These are phyloP conservation scores for Exserohilum rostratum DNA, from an alignment of 2,329 filamentous ascomycete genomes.

Conservation along the genomic window DNA sequence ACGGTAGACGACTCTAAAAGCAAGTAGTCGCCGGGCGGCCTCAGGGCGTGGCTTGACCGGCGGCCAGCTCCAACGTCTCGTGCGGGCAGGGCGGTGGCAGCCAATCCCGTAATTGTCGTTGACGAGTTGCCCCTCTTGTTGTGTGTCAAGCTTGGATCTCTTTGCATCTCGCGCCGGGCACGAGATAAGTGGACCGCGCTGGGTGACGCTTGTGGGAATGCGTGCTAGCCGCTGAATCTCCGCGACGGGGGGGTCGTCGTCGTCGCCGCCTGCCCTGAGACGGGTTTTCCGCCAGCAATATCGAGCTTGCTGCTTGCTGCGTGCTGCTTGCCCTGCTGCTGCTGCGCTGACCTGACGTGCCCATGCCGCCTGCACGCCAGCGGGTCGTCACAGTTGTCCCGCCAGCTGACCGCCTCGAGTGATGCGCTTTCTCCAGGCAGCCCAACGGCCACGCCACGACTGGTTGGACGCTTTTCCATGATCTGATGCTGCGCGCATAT, in stretches of 20 bases:
- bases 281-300: slow-evolving; percentile 19
- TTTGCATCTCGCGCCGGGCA: slow-evolving; percentile 10
- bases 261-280: slow-evolving; percentile 10
- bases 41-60: slow-evolving; percentile 18
- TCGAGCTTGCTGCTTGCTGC: too few relatives aligned
- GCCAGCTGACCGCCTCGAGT: slow-evolving; percentile 40
- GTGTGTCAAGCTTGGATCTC: slow-evolving; percentile 15
- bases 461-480: slow-evolving; percentile 26
- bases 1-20: slow-evolving; percentile 4
- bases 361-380: slow-evolving; percentile 19
- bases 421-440: slow-evolving; percentile 20
- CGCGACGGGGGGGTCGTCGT: neutral
- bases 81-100: slow-evolving; percentile 16
- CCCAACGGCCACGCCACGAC: slow-evolving; percentile 26
- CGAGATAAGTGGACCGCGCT: slow-evolving; percentile 12
- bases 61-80: slow-evolving; percentile 23
- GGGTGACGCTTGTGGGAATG: slow-evolving; percentile 6
- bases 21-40: slow-evolving; percentile 9
- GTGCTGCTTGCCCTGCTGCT: too few relatives aligned
- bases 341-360: too few relatives aligned
- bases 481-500: slow-evolving; percentile 46
- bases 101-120: slow-evolving; percentile 12
- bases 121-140: slow-evolving; percentile 10
- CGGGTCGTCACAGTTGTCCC: slow-evolving; percentile 26
- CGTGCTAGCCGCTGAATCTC: slow-evolving; percentile 12